Base-by-base conservation (phyloP, 768 basidiomycete species). In the Termitomyces sp. region DNA sequence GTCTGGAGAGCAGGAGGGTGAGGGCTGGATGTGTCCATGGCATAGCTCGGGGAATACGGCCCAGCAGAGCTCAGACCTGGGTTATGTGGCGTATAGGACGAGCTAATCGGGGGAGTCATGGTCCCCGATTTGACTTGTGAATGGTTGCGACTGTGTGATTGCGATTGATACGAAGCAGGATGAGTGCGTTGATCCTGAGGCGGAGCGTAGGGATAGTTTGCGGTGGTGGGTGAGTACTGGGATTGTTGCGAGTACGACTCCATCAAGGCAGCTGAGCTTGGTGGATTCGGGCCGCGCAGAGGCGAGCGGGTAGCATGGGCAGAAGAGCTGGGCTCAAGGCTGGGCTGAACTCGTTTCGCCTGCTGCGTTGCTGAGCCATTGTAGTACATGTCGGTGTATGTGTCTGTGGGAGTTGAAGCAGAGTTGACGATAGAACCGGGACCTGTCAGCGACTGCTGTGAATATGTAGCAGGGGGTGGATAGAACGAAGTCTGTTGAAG, bases 241-340 rank as follows among this genome's bases (percentile, higher is more conserved):
- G 80, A 68, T 71, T 88, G 88, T 58, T 82, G 85, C 54, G 84
- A 77, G 67, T 89, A 90, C 30, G 85, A 83, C 69, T 90, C 88
- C 62, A 89, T 76, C 44, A 85, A 75, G n/a, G 72, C 63, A 53
- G 76, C 66, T 44, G 78, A 76, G 57, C 66, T 73, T 43, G 78
- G 71, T 14, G 76, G 72, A 61, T 80, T 81, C 56, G 73, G 73
- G 23, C 77, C 66, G 49, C 86, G 80, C 61, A 86, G 78, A 43
- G 89, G 88, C 19, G 88, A 89, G 60, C 86, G 80, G 53, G 71
- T 71, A 17, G 77, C 75, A 55, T 79, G 80, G 61, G 74, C 70
- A 45, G 80, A 73, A 46, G 77, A 70, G 51, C 68, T 79, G 40
- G 75, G 61, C 63, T 85, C 84, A 63, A 80, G 83, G 41, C 75